These are phyloP conservation scores for Raddia distichophylla DNA, from an alignment of 176 grass and related monocot genomes.

Conservation along the genomic window DNA sequence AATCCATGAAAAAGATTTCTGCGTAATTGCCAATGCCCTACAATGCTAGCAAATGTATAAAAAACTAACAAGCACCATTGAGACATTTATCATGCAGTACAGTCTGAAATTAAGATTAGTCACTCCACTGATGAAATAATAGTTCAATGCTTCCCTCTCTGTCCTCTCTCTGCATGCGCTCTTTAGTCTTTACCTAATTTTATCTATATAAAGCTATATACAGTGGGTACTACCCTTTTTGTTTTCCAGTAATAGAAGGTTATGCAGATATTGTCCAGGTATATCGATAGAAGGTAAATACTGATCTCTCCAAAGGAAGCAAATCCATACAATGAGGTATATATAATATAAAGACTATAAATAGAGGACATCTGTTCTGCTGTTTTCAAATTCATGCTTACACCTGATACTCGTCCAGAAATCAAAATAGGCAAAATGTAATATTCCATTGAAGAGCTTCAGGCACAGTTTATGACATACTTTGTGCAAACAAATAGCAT, in stretches of 20 bases:
- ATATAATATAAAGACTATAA: not conserved
- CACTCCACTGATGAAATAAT: constrained; percentile 1
- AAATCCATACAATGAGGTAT: not conserved
- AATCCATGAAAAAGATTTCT: constrained; percentile 15
- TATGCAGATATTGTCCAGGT: not conserved
- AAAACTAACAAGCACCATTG: not conserved
- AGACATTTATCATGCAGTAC: not conserved
- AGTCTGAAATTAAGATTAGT: constrained; percentile 21
- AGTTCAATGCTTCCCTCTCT: not conserved
- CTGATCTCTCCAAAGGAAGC: constrained; percentile 23
- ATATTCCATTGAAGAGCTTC: constrained; percentile 23
- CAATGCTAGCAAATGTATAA: not conserved
- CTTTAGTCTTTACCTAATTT: not conserved
- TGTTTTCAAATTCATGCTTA: constrained; percentile 5
- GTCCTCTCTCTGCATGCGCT: not conserved
- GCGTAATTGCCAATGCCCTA: constrained; percentile 11
- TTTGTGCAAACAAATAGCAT: constrained; percentile 23
- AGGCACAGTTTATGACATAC: not conserved
- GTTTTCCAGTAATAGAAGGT: constrained; percentile 5
- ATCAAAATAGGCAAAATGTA: not conserved
- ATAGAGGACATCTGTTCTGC: not conserved
- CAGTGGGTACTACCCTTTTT: not conserved
- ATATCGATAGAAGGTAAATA: constrained; percentile 1
- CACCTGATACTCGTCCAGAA: not conserved
- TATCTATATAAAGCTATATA: not conserved